Conservation (phyloP, 345 rosid species). For the Populus davidiana region DNA sequence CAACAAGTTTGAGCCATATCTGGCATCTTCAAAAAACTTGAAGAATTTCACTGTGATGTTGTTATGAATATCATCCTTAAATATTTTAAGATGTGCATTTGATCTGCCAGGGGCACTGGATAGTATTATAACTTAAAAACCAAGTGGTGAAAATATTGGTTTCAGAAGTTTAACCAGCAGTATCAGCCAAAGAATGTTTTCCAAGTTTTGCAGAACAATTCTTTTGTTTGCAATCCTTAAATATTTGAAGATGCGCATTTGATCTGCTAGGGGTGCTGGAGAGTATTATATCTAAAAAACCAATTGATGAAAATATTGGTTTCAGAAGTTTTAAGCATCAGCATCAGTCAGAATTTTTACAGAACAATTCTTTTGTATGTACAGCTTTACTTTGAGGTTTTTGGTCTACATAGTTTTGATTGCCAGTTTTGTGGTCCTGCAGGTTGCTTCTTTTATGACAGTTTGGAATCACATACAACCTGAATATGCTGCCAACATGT, state of each 20-base stretch:
- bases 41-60: not conserved
- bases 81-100: not conserved
- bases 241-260: not conserved
- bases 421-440: slow-evolving; percentile 17
- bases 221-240: not conserved
- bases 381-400: not conserved
- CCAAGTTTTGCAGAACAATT: not conserved
- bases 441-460: slow-evolving; percentile 97
- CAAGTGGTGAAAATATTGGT: not conserved
- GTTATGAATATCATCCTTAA: not conserved
- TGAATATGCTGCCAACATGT: slow-evolving; percentile 83
- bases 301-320: not conserved
- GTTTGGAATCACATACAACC: slow-evolving; percentile 94
- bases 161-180: not conserved
- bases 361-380: not conserved
- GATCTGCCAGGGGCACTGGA: not conserved
- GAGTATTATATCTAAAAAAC: not conserved
- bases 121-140: not conserved
- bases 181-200: not conserved
- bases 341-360: not conserved
- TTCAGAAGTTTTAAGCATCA: not conserved
- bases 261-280: not conserved
- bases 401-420: slow-evolving; percentile 1
- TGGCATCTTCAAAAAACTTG: not conserved
- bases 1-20: not conserved